Evolutionary conservation across 1,284 basidiomycete genomes (phyloP), one percentile per base, ranked within the genome.

Genomic region (Meira nashicola): DNA sequence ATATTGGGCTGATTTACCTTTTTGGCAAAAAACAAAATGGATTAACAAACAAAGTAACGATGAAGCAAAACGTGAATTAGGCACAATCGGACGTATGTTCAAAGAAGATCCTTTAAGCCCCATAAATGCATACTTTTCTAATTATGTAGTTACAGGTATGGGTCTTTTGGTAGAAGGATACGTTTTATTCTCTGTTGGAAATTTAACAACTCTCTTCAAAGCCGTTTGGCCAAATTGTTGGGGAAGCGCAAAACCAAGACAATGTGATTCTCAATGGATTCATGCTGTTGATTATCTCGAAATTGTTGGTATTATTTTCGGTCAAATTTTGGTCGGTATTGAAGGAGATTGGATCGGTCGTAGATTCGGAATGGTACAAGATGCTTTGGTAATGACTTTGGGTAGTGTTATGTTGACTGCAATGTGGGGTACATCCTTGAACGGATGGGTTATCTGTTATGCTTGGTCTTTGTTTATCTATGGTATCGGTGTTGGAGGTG

Each of bases 281-380:
- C 74, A 79, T 23, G 81, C 81, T 33, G 69, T 79, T 58, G 78
- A 80, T 51, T 82, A 81, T 68, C 79, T 82, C 56, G 80, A 81
- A 64, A 81, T 81, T 57, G 69, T 80, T 58, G 82, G 82, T 73
- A 83, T 84, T 74, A 83, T 84, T 54, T 69, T 80, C 52, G 83
- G 83, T 55, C 83, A 84, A 72, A 78, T 83, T 60, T 68, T 79
- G 54, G 83, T 84, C 66, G 83, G 83, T 54, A 71, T 83, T 68
- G 82, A 84, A 69, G 83, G 81, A 55, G 83, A 84, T 68, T 84
- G 82, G 82, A 81, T 84, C 60, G 83, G 83, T 40, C 78, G 83
- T 58, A 78, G 78, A 64, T 81, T 82, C 60, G 82, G 82, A 65
- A 77, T 83, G 68, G 77, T 79, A 15, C 78, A 79, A 62, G 79